A percentile compares a stretch with the other conserved stretches of the same genome.
phyloP scores from a whole-genome alignment of 345 rosid species.

The Firmiana major region DNA sequence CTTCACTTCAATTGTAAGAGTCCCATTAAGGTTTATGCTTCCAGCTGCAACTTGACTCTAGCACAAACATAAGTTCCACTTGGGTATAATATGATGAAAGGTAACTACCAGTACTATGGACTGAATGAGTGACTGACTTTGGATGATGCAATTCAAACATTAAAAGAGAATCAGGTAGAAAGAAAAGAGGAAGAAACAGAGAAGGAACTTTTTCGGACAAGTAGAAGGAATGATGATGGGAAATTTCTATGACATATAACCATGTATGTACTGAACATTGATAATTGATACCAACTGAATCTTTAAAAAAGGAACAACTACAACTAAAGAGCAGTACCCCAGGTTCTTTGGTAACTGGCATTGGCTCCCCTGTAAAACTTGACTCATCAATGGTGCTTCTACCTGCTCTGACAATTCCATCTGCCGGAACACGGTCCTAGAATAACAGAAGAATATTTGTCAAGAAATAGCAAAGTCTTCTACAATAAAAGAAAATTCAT shows the following conservation, averaged over 20 bases:
- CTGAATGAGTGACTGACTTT: not conserved
- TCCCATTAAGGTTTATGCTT: constrained; percentile 90
- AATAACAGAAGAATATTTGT: constrained; percentile 18
- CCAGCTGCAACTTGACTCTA: constrained; percentile 96
- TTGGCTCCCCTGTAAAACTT: constrained; percentile 95
- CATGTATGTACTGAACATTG: not conserved
- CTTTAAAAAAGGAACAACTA: constrained; percentile 8
- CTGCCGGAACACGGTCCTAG: constrained; percentile 93
- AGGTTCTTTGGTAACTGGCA: constrained; percentile 83
- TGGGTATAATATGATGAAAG: constrained; percentile 10
- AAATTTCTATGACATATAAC: not conserved
- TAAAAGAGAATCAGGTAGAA: not conserved
- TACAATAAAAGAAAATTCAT: not conserved
- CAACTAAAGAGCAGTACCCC: constrained; percentile 58
- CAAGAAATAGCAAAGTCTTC: constrained; percentile 3
- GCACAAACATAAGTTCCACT: constrained; percentile 26
- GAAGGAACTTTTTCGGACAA: not conserved
- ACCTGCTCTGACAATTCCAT: constrained; percentile 90
- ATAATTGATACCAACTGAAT: not conserved
- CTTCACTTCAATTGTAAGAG: constrained; percentile 82
- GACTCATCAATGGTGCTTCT: constrained; percentile 92
- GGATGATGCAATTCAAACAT: not conserved
- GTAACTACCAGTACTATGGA: not conserved
- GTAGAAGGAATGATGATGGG: not conserved
- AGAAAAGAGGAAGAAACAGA: not conserved